These are phyloP conservation scores for Cyclotella distinguenda DNA, from an alignment of 108 stramenopile genomes.

Conservation along the genomic window DNA sequence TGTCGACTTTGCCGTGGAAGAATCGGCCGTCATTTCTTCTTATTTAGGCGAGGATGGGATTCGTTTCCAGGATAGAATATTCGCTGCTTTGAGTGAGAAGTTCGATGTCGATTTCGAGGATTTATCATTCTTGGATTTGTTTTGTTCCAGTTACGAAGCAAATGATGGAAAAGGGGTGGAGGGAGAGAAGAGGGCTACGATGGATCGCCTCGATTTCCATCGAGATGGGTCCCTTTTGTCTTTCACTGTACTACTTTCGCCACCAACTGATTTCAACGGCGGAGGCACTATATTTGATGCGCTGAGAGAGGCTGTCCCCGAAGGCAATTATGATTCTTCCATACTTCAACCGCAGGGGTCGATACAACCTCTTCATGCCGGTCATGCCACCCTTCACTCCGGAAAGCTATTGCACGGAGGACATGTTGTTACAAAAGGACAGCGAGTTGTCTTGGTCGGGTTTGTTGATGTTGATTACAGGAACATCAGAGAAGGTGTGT, in stretches of 20 bases:
- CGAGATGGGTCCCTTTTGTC: constrained; percentile 74
- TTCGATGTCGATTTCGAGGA: constrained; percentile 58
- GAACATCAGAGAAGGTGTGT: constrained; percentile 44
- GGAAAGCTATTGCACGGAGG: constrained; percentile 77
- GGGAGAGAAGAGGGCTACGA: constrained; percentile 34
- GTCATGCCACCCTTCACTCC: constrained; percentile 63
- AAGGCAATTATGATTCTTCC: constrained; percentile 1
- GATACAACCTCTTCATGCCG: constrained; percentile 50
- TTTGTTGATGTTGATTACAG: constrained; percentile 71
- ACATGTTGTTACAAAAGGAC: constrained; percentile 60
- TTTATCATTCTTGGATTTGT: constrained; percentile 67
- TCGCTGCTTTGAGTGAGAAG: constrained; percentile 35
- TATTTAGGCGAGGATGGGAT: constrained; percentile 51
- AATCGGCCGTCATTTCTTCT: constrained; percentile 40
- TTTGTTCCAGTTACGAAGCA: constrained; percentile 73
- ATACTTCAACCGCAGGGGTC: constrained; percentile 47
- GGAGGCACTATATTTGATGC: constrained; percentile 83
- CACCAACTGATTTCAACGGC: constrained; percentile 56
- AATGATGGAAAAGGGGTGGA: constrained; percentile 1
- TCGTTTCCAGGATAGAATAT: constrained; percentile 52
- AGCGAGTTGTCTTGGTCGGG: constrained; percentile 66
- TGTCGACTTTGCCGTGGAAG: constrained; percentile 75
- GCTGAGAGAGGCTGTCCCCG: constrained; percentile 46
- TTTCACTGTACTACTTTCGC: constrained; percentile 62
- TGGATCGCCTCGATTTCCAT: constrained; percentile 76